phyloP scores from a whole-genome alignment of 2,329 filamentous ascomycete genomes.

The Colletotrichum sp. region DNA sequence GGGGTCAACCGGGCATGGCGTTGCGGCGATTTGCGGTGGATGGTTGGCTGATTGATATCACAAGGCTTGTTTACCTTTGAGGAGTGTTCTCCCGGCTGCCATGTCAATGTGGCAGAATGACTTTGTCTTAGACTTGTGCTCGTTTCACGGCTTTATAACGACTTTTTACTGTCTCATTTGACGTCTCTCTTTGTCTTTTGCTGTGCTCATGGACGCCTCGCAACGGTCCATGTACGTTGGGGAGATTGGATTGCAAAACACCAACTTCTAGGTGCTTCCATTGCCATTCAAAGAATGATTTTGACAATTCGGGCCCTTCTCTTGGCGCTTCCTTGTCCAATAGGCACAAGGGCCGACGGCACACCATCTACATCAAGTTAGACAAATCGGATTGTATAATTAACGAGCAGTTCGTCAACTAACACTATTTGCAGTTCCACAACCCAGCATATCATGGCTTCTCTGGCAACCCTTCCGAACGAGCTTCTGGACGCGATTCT shows the following conservation, averaged over 20 bases:
- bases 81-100: neutral
- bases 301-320: neutral
- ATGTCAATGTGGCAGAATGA: neutral
- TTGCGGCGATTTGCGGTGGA: slow-evolving; percentile 19
- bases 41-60: slow-evolving; percentile 17
- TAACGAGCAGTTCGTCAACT: neutral
- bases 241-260: neutral
- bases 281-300: neutral
- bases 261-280: neutral
- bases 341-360: neutral
- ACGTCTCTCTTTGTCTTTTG: neutral
- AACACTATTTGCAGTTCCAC: neutral
- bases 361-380: neutral
- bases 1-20: slow-evolving; percentile 8
- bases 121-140: neutral
- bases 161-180: neutral
- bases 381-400: neutral
- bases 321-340: neutral
- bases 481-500: neutral
- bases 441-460: neutral
- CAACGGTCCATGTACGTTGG: neutral
- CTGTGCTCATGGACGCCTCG: neutral
- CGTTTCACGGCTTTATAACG: slow-evolving; percentile 2
- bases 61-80: neutral
- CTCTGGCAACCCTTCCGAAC: neutral